Percentiles rank a stretch among this genome's conserved stretches.
These are phyloP conservation scores for Phaffomyces opuntiae DNA, from an alignment of 805 yeast genomes.

Conservation along the genomic window DNA sequence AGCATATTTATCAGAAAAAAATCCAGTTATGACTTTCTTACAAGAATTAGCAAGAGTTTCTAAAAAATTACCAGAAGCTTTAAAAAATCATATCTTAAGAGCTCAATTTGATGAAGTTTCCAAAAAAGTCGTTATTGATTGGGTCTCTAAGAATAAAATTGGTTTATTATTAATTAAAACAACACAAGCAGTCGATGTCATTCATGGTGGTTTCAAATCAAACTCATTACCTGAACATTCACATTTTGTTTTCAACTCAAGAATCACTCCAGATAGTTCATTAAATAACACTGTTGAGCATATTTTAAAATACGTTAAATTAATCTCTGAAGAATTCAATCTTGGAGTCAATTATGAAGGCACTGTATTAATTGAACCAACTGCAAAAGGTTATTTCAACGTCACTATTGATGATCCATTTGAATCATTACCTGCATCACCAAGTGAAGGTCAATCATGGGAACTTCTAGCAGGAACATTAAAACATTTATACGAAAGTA, in stretches of 20 bases:
- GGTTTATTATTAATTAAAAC: constrained; percentile 14
- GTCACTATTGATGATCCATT: constrained; percentile 10
- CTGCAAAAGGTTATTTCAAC: constrained; percentile 25
- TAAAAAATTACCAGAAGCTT: constrained; percentile 18
- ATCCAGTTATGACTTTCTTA: constrained; percentile 52
- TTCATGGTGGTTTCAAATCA: constrained; percentile 67
- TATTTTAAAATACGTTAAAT: constrained; percentile 10
- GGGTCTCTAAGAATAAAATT: constrained; percentile 10
- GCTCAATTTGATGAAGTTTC: constrained; percentile 30
- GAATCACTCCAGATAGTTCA: constrained; percentile 53
- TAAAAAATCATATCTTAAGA: constrained; percentile 27
- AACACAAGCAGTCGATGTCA: constrained; percentile 23
- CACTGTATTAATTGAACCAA: constrained; percentile 10
- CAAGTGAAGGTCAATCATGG: constrained; percentile 16
- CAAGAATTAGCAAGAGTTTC: constrained; percentile 54
- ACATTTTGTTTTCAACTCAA: constrained; percentile 49
- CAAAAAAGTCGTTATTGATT: constrained; percentile 28
- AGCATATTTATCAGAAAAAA: constrained; percentile 41
- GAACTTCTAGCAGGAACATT: constrained; percentile 24
- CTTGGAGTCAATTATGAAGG: constrained; percentile 16
- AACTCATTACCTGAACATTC: constrained; percentile 66
- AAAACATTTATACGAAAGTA: constrained; percentile 47
- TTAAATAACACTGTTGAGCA: constrained; percentile 30
- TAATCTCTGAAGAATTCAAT: constrained; percentile 16
- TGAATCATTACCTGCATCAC: constrained; percentile 12